Evolutionary conservation across 2,329 filamentous ascomycete species (phyloP).

Genomic region (Phialophora expanda): DNA sequence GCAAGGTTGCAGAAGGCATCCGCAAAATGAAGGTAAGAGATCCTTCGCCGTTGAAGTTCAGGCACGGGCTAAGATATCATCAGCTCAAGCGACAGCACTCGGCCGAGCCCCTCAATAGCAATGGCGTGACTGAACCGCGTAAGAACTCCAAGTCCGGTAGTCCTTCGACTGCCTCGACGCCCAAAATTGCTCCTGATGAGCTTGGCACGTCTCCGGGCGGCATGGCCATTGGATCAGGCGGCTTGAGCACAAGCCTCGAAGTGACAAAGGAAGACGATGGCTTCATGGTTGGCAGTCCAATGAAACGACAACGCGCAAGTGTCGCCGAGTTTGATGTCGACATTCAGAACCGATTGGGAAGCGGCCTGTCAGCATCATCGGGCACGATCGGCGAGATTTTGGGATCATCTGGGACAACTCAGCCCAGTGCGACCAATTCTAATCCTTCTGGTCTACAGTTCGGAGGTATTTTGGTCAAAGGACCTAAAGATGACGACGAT

Average conservation of each 20-base stretch:
- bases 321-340: constrained; percentile 51
- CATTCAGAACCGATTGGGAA: constrained; percentile 49
- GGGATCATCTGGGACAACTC: constrained; percentile 26
- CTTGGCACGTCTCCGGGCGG: constrained; percentile 47
- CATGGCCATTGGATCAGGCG: constrained; percentile 27
- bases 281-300: constrained; percentile 51
- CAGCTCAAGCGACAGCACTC: constrained; percentile 72
- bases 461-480: constrained; percentile 36
- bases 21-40: constrained; percentile 67
- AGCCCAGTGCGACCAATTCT: constrained; percentile 31
- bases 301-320: constrained; percentile 55
- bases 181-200: constrained; percentile 42
- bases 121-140: constrained; percentile 47
- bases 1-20: constrained; percentile 67
- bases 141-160: constrained; percentile 52
- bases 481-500: constrained; percentile 37
- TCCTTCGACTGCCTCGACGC: constrained; percentile 46
- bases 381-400: constrained; percentile 46
- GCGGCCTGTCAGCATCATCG: constrained; percentile 42
- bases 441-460: constrained; percentile 39
- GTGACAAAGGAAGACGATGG: constrained; percentile 42
- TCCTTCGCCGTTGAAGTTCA: constrained; percentile 34
- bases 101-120: constrained; percentile 56
- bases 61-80: constrained; percentile 38
- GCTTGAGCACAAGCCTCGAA: constrained; percentile 34